Evolutionary conservation across 768 basidiomycete species (phyloP), one percentile per base, ranked within the genome.

Genomic region (Arthromyces matolae): DNA sequence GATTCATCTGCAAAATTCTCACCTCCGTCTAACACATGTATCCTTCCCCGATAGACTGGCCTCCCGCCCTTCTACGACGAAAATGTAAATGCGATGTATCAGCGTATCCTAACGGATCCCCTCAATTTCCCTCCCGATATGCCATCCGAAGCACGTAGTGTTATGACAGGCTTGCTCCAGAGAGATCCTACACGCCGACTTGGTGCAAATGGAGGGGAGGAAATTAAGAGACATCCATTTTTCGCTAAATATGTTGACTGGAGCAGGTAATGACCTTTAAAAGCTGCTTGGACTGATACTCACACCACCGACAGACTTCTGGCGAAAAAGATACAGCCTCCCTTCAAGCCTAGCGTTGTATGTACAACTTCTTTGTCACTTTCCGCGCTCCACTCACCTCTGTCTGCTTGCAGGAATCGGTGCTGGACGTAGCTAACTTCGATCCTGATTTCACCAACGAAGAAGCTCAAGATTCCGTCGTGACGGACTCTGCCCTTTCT

Each of bases 41-140:
- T 23, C 24, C 23, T 16, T 22, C 24, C 13, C 29, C 42, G 37
- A 47, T 61, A 96, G 83, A 91, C 95, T 5, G 95, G 95, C 28
- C 80, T 99, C 13, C 96, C 95, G 9, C 95, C 95, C 3, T 98
- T 96, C 78, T 99, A 97, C 65, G 94, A 97, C 60, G 95, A 99
- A 66, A 96, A 98, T 65, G 94, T 95, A 34, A 94, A 95, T 71
- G 87, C 89, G 34, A 96, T 94, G 93, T 94, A 95, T 64, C 89
- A 93, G 65, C 86, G 94, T 50, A 98, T 98, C 62, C 78, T 98
- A 20, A 79, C 84, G 20, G 95, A 99, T 60, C 95, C 94, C 1
- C 80, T 99, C 29, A 77, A 87, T 29, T 98, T 99, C 78, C 89
- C 90, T 7, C 72, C 83, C 9, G 94, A 97, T 58, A 87, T 98